Base-by-base conservation (phyloP, 1,284 basidiomycete species). In the Microstroma glucosiphilum region DNA sequence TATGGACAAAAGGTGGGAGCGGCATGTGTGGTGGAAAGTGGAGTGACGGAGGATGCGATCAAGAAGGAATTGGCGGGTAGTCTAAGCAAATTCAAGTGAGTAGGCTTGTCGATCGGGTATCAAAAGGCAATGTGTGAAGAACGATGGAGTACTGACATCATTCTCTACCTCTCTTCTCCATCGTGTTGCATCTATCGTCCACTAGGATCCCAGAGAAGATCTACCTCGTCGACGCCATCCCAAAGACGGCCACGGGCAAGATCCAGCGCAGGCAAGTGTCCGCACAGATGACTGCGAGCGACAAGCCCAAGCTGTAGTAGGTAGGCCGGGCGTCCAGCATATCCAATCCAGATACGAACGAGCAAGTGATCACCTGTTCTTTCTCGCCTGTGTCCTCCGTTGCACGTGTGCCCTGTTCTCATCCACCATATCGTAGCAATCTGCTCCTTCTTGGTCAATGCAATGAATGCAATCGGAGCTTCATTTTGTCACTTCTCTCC, bases 1-100 rank as follows among this genome's bases (percentile, higher is more conserved):
- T 79, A 80, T 59, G 77, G 78, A 26, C 76, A 80, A 58, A 71
- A 76, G 46, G 80, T 80, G 3, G 79, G 78, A 57, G 80, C 80
- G 6, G 72, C 69, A 15, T 71, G 80, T 40, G 79, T 81, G 23
- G 66, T 75, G 21, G 59, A 57, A 56, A 25, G 58, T 42, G 66
- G 62, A 19, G 19, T 48, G 53, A 65, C 66, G 40, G 70, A 80
- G 59, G 61, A 65, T 25, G 57, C 62, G 25, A 74, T 80, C 59
- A 69, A 70, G 41, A 51, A 71, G 49, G 68, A 63, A 19, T 67
- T 72, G 59, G 62, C 70, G n/a, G 66, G 66, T 37, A 73, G 73
- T 59, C 60, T 80, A 48, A 69, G 72, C 66, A 73, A 80, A 69
- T 81, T 80, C 73, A 81, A 81, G 43, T 48, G 43, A 48, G 43